These are phyloP conservation scores for Pythium plurisporium DNA, from an alignment of 352 stramenopile genomes.

Conservation along the genomic window DNA sequence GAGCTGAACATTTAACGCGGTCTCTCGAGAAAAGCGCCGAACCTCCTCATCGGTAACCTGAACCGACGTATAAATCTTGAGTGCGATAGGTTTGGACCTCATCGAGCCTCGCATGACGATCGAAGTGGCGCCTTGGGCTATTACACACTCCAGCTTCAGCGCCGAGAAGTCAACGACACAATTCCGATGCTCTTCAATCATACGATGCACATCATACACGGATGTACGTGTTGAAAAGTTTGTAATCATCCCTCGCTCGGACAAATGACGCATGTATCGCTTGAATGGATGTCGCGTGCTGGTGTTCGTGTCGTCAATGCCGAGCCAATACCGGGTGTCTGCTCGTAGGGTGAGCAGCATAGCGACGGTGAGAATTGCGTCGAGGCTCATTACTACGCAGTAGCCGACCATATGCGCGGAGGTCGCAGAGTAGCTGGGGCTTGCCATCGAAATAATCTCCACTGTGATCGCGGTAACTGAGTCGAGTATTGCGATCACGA, in stretches of 20 bases:
- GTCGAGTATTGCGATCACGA: slow-evolving; percentile 50
- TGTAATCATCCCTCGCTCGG: slow-evolving; percentile 81
- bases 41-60: slow-evolving; percentile 60
- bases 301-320: slow-evolving; percentile 61
- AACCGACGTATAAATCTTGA: slow-evolving; percentile 76
- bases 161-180: slow-evolving; percentile 80
- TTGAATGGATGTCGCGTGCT: slow-evolving; percentile 54
- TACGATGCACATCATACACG: slow-evolving; percentile 84
- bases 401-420: slow-evolving; percentile 34
- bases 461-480: slow-evolving; percentile 43
- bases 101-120: slow-evolving; percentile 79
- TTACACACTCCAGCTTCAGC: slow-evolving; percentile 67
- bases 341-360: slow-evolving; percentile 72
- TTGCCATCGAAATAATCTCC: slow-evolving; percentile 39
- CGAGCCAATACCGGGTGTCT: slow-evolving; percentile 82
- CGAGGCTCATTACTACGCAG: slow-evolving; percentile 47
- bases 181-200: slow-evolving; percentile 83
- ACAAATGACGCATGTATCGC: slow-evolving; percentile 66
- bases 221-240: slow-evolving; percentile 86
- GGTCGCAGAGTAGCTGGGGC: slow-evolving; percentile 17
- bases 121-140: slow-evolving; percentile 73
- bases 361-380: slow-evolving; percentile 61
- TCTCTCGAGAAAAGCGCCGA: slow-evolving; percentile 74
- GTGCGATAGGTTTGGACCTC: slow-evolving; percentile 53
- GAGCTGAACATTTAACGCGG: slow-evolving; percentile 61